These are phyloP conservation scores for Linnemannia hyalina DNA, from an alignment of 192 early-diverging fungal genomes.

Conservation along the genomic window DNA sequence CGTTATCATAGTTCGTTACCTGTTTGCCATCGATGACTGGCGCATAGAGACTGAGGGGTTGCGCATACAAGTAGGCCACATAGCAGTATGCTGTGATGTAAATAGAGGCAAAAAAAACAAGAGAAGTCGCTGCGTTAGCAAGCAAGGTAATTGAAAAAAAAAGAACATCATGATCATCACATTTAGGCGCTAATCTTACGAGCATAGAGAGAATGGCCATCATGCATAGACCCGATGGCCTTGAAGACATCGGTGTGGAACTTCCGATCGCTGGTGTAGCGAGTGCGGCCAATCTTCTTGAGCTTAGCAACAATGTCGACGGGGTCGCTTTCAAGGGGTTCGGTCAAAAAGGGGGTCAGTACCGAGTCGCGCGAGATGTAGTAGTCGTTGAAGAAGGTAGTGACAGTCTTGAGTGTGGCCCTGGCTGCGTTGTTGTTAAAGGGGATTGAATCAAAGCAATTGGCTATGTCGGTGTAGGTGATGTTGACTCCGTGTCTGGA, in stretches of 20 bases:
- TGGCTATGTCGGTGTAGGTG: constrained; percentile 3
- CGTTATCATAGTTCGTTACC: not conserved
- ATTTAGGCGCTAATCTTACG: not conserved
- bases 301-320: too few relatives aligned
- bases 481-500: constrained; percentile 1
- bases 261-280: too few relatives aligned
- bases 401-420: constrained; percentile 8
- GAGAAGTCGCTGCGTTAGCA: not conserved
- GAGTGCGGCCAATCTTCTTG: too few relatives aligned
- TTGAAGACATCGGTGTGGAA: too few relatives aligned
- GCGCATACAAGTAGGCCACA: not conserved
- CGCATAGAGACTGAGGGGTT: constrained; percentile 22
- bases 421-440: not conserved
- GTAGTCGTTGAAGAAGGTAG: not conserved
- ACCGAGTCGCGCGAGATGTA: too few relatives aligned
- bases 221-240: too few relatives aligned
- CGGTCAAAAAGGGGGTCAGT: too few relatives aligned
- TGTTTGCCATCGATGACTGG: constrained; percentile 27
- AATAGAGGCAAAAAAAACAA: not conserved
- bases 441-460: constrained; percentile 23
- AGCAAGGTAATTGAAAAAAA: too few relatives aligned
- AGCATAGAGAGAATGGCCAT: too few relatives aligned
- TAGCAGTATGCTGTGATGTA: too few relatives aligned
- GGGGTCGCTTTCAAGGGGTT: too few relatives aligned
- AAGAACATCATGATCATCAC: too few relatives aligned